phyloP scores from a whole-genome alignment of 139 green algal species.

The Coccomyxa sp. region DNA sequence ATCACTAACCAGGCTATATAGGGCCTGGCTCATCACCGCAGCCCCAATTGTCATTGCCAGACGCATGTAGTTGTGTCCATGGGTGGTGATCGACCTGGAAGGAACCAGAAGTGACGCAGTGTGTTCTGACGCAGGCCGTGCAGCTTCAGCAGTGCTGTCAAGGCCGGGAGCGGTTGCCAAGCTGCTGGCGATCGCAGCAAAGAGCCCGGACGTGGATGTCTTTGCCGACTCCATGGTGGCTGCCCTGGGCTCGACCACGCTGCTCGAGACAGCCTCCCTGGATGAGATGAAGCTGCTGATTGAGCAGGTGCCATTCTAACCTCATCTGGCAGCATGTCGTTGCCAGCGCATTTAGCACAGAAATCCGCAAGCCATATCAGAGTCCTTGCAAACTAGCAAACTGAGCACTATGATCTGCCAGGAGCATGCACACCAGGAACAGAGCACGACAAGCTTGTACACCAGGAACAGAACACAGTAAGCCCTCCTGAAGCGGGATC shows the following conservation, averaged over 20 bases:
- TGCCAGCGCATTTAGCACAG: neutral
- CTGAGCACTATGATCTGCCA: neutral
- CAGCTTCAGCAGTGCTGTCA: slow-evolving; percentile 22
- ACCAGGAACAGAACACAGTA: neutral
- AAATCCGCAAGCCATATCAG: neutral
- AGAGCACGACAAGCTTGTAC: neutral
- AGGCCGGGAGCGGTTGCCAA: slow-evolving; percentile 32
- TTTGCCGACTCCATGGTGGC: slow-evolving; percentile 4
- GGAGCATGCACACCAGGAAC: neutral
- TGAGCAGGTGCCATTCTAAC: neutral
- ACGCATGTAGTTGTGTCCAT: too few relatives aligned
- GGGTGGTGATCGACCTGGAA: too few relatives aligned
- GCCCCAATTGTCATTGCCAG: too few relatives aligned
- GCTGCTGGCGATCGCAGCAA: slow-evolving; percentile 30
- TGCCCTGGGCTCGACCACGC: neutral
- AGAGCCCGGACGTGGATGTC: slow-evolving; percentile 3
- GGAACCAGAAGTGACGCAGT: neutral
- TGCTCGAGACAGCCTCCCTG: neutral
- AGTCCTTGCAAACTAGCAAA: too few relatives aligned
- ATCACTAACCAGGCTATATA: too few relatives aligned
- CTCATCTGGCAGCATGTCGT: neutral
- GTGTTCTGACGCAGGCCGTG: slow-evolving; percentile 2
- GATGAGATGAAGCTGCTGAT: neutral
- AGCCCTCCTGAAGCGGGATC: neutral
- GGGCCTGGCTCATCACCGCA: too few relatives aligned